Evolutionary conservation across 225 moss, liverwort and hornwort species (phyloP).

Genomic region (Marchantia polymorpha): DNA sequence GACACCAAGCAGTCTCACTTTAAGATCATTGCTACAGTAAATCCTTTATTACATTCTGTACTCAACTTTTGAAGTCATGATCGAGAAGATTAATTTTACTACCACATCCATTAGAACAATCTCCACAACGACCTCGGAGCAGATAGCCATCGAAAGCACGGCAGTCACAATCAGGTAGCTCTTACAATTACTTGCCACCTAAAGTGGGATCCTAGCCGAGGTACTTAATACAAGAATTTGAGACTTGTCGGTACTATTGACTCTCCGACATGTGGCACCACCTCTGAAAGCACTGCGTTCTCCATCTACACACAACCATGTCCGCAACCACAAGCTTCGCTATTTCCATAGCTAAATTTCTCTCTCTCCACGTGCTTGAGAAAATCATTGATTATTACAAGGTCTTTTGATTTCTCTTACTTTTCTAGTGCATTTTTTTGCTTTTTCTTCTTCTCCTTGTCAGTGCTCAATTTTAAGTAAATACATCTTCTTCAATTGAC

Average conservation of each 20-base stretch:
- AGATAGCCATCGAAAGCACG: background rate
- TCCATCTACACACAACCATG: constrained; percentile 39
- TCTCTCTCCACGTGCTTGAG: constrained; percentile 84
- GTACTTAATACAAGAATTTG: constrained; percentile 85
- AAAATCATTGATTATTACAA: constrained; percentile 91
- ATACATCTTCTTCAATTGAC: constrained; percentile 67
- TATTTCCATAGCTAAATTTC: constrained; percentile 54
- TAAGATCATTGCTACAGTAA: constrained; percentile 27
- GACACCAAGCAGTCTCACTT: constrained; percentile 25
- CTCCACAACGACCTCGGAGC: constrained; percentile 15
- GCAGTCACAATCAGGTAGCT: background rate
- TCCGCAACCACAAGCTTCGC: constrained; percentile 60
- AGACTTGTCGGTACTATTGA: constrained; percentile 44
- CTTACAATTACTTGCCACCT: constrained; percentile 59
- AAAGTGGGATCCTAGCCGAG: constrained; percentile 79
- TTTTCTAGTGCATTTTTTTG: constrained; percentile 64
- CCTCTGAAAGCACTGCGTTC: constrained; percentile 49
- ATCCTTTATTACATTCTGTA: constrained; percentile 27
- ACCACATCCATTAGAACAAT: constrained; percentile 15
- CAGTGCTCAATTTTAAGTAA: constrained; percentile 87
- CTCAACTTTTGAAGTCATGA: constrained; percentile 28
- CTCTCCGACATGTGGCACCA: constrained; percentile 25
- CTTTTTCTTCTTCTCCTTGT: constrained; percentile 84
- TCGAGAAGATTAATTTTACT: constrained; percentile 27
- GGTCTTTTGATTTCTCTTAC: constrained; percentile 77